Conservation (phyloP, 2,329 filamentous ascomycete species). For the Colletotrichum viniferum region DNA sequence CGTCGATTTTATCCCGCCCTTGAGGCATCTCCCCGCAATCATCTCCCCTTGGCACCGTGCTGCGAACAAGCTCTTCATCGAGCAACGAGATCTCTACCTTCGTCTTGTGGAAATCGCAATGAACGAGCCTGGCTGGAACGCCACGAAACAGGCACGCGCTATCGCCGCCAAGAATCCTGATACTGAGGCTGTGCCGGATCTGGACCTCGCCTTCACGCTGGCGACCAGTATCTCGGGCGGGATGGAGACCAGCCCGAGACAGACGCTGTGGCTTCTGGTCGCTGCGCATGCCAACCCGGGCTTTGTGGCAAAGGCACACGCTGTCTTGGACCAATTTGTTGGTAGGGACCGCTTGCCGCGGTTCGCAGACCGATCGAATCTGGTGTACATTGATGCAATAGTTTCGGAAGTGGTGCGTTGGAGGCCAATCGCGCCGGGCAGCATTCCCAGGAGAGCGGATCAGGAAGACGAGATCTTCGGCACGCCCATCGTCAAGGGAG, state of each 20-base stretch:
- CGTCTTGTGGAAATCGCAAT: slow-evolving; percentile 27
- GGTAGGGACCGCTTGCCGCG: slow-evolving; percentile 41
- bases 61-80: slow-evolving; percentile 33
- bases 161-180: slow-evolving; percentile 32
- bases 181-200: slow-evolving; percentile 22
- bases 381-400: slow-evolving; percentile 47
- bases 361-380: slow-evolving; percentile 38
- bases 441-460: slow-evolving; percentile 43
- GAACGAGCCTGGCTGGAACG: slow-evolving; percentile 32
- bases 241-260: slow-evolving; percentile 33
- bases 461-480: slow-evolving; percentile 39
- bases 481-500: slow-evolving; percentile 45
- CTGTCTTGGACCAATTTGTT: slow-evolving; percentile 44
- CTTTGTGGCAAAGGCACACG: slow-evolving; percentile 35
- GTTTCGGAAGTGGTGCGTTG: slow-evolving; percentile 49
- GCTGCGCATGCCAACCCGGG: slow-evolving; percentile 32
- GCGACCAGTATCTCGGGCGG: slow-evolving; percentile 35
- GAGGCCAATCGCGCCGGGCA: slow-evolving; percentile 41
- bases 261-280: slow-evolving; percentile 34
- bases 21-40: slow-evolving; percentile 41
- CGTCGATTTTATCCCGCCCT: slow-evolving; percentile 44
- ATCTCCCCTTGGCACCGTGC: slow-evolving; percentile 40
- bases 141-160: slow-evolving; percentile 30
- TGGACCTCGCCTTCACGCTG: slow-evolving; percentile 38
- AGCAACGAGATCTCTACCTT: slow-evolving; percentile 30